Evolutionary conservation across 106 monocot genomes (phyloP).

Genomic region (Cymbidium sinense): DNA sequence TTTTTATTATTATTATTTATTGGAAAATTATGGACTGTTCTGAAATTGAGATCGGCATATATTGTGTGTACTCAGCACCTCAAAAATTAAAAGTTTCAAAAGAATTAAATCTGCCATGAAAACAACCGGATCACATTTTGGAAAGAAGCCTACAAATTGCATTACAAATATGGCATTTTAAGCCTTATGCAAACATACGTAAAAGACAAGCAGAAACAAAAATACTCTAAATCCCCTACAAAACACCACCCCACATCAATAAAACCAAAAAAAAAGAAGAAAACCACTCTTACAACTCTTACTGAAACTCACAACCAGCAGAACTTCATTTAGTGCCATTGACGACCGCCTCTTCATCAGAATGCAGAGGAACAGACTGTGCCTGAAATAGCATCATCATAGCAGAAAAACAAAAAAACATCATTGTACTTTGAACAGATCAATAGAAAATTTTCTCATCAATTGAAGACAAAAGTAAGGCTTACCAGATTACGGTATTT

Average conservation of each 20-base stretch:
- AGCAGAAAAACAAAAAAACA: not conserved
- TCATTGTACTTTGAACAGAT: not conserved
- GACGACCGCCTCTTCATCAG: slow-evolving; percentile 30
- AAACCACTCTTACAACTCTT: not conserved
- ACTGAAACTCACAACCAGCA: not conserved
- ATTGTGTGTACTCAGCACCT: not conserved
- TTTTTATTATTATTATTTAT: no score
- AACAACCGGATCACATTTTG: no score
- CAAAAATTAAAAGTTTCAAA: not conserved
- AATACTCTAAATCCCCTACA: not conserved
- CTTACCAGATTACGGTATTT: slow-evolving; percentile 59
- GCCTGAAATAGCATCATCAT: slow-evolving; percentile 33
- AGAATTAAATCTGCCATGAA: not conserved
- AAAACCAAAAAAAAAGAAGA: no score
- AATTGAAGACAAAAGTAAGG: not conserved
- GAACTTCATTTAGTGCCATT: slow-evolving; percentile 19
- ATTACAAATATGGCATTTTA: slow-evolving; percentile 1
- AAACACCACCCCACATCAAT: no score
- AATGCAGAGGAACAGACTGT: slow-evolving; percentile 46
- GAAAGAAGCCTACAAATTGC: no score
- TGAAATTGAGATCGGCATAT: no score
- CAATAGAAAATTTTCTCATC: not conserved
- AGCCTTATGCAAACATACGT: slow-evolving; percentile 1
- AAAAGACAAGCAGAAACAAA: not conserved
- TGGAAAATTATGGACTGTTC: no score